Evolutionary conservation across 164 flowering plant species (phyloP).

Genomic region (Cinnamomum micranthum): DNA sequence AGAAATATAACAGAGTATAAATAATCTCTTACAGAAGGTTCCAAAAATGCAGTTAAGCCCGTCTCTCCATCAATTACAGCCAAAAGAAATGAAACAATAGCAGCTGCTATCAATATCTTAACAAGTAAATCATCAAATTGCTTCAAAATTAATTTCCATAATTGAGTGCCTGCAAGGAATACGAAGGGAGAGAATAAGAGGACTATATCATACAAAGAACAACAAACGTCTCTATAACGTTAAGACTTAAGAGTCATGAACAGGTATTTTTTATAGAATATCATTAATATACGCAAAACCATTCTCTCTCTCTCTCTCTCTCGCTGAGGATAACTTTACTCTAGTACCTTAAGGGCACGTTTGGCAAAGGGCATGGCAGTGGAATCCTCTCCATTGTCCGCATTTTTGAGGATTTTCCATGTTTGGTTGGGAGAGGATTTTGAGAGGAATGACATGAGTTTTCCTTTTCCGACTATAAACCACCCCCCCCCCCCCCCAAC

Average conservation of each 20-base stretch:
- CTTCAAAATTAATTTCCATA: slow-evolving; percentile 90
- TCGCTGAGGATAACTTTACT: background rate
- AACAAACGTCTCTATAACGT: too few relatives aligned
- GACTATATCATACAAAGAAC: background rate
- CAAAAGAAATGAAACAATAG: slow-evolving; percentile 77
- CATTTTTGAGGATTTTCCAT: too few relatives aligned
- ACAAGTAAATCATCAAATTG: slow-evolving; percentile 98
- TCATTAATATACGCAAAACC: background rate
- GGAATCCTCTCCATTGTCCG: too few relatives aligned
- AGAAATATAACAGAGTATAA: background rate
- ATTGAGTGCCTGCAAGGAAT: slow-evolving; percentile 73
- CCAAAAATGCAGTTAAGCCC: slow-evolving; percentile 85
- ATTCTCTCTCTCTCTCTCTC: too few relatives aligned
- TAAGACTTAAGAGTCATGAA: background rate
- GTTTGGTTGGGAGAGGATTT: too few relatives aligned
- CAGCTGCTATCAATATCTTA: slow-evolving; percentile 93
- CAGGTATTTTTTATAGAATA: background rate
- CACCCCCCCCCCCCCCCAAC: too few relatives aligned
- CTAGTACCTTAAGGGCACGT: too few relatives aligned
- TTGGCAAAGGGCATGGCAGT: too few relatives aligned
- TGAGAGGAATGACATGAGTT: too few relatives aligned
- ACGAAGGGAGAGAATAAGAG: background rate
- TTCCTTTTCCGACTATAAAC: too few relatives aligned
- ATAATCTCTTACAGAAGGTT: slow-evolving; percentile 75
- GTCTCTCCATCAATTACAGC: slow-evolving; percentile 93